Conservation (phyloP, 345 rosid species). For the Mangifera indica region DNA sequence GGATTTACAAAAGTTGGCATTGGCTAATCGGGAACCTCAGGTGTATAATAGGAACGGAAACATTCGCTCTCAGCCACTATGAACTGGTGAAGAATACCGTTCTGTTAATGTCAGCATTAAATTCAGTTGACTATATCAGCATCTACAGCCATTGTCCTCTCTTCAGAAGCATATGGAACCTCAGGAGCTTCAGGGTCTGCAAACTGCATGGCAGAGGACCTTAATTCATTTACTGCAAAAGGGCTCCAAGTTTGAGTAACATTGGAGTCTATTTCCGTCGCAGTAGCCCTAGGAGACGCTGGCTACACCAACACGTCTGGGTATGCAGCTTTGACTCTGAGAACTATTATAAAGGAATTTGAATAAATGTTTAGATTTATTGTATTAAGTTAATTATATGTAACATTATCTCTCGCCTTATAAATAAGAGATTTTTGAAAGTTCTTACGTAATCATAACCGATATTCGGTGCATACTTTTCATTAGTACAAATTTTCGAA, state of each 20-base stretch:
- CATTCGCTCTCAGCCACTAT: background rate
- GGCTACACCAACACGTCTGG: slow-evolving; percentile 87
- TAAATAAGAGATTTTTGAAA: no score
- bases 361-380: no score
- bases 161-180: slow-evolving; percentile 39
- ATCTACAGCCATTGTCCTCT: slow-evolving; percentile 46
- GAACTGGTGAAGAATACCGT: background rate
- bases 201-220: slow-evolving; percentile 30
- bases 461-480: no score
- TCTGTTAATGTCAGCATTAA: background rate
- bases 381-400: no score
- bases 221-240: slow-evolving; percentile 39
- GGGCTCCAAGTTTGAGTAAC: slow-evolving; percentile 47
- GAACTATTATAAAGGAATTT: no score
- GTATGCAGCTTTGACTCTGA: slow-evolving; percentile 95
- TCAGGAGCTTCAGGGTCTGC: slow-evolving; percentile 32
- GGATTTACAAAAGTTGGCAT: background rate
- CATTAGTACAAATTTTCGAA: no score
- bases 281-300: slow-evolving; percentile 80
- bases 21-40: background rate
- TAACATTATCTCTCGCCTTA: no score
- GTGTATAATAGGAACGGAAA: background rate
- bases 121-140: slow-evolving; percentile 37
- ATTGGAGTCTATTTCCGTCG: slow-evolving; percentile 65
- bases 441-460: no score